Evolutionary conservation across 2,329 filamentous ascomycete species (phyloP), one percentile per base, ranked within the genome.

Genomic region (Colletotrichum lindemuthianum): DNA sequence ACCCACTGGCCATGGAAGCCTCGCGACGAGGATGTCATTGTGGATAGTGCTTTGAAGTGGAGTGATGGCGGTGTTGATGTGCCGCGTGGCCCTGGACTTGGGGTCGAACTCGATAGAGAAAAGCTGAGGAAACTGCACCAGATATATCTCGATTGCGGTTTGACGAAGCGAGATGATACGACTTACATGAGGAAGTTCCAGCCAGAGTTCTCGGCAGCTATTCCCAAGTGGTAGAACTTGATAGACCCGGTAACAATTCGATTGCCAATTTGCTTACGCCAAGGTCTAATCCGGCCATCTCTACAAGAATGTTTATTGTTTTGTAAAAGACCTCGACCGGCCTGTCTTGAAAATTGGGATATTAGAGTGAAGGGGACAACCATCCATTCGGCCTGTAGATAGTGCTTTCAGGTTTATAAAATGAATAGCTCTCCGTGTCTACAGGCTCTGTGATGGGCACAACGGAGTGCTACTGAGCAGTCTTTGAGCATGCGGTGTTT

Each of bases 1-100:
- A 80, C 78, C 0, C 78, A 80, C 61, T 80, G 78, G 78, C 78
- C 78, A 7, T 81, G 78, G 78, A 80, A 80, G 70, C 76, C 74
- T 3, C 72, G 75, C 0, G 75, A 79, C 7, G 78, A 80, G 65
- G 78, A 80, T 52, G 77, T 80, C 6, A 69, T 80, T 48, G 63
- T 75, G 8, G 73, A 77, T n/a, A 76, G 77, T 2, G 72, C 73
- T 0, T 47, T 80, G 58, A 73, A 68, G 33, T 80, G 78, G 78
- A 67, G 53, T 0, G 71, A 79, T 43, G 77, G 78, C 0, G 76
- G 74, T 1, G 64, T 79, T 4, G 40, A 70, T 0, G 77, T 79
- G 24, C 78, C 78, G 0, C 74, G 69, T 0, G 47, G 60, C 0
- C 76, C 78, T 2, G 78, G 77, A 2, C 50, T 79, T 12, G 78